Conservation (phyloP, 2,329 filamentous ascomycete genomes). For the Coniochaeta sp. region DNA sequence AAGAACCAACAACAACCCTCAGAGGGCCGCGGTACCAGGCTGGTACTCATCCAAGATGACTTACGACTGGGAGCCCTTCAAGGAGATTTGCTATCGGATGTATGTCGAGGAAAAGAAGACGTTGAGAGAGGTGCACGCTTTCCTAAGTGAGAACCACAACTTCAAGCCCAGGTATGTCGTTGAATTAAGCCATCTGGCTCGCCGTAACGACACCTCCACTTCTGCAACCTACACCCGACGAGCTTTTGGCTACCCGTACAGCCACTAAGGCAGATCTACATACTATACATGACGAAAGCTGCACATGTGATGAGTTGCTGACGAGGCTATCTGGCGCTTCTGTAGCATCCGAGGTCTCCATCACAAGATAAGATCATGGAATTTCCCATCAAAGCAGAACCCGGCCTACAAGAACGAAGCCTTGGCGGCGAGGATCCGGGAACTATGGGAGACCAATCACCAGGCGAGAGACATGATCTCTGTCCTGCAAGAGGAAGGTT, state of each 20-base stretch:
- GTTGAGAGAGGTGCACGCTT: slow-evolving; percentile 66
- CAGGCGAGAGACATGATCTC: slow-evolving; percentile 67
- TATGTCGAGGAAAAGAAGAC: slow-evolving; percentile 71
- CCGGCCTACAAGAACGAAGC: slow-evolving; percentile 61
- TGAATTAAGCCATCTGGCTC: slow-evolving; percentile 3
- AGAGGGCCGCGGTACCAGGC: background rate
- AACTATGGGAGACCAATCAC: slow-evolving; percentile 71
- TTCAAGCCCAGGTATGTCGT: slow-evolving; percentile 61
- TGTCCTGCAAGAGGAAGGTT: slow-evolving; percentile 62
- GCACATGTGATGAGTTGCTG: background rate
- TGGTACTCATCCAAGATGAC: slow-evolving; percentile 27
- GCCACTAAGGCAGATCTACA: background rate
- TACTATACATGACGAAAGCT: background rate
- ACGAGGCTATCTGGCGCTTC: background rate
- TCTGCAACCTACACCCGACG: background rate
- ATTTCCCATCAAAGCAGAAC: slow-evolving; percentile 68
- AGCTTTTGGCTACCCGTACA: background rate
- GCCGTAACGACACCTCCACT: slow-evolving; percentile 5
- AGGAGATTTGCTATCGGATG: slow-evolving; percentile 43
- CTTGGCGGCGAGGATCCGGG: slow-evolving; percentile 61
- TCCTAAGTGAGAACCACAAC: slow-evolving; percentile 55
- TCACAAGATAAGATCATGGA: slow-evolving; percentile 63
- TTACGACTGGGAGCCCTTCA: slow-evolving; percentile 38
- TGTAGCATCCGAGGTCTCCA: background rate
- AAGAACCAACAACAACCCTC: background rate